Conservation (phyloP, 768 basidiomycete species). For the Clitopilus hobsonii region DNA sequence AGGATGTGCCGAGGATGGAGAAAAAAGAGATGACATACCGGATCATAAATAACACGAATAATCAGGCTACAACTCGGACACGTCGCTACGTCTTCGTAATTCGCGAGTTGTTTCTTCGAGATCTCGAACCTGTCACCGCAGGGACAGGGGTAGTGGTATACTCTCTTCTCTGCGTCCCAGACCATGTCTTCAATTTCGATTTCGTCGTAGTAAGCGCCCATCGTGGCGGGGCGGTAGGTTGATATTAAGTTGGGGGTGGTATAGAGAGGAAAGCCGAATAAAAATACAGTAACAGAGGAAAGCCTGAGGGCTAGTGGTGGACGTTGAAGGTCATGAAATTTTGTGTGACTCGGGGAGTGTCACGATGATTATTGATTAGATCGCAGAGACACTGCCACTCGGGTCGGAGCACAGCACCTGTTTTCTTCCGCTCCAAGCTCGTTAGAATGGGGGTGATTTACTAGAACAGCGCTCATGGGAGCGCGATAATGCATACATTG, state of each 20-base stretch:
- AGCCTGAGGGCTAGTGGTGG: neutral
- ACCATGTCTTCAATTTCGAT: conserved; percentile 96
- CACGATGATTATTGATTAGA: conserved; percentile 3
- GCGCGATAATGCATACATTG: too few species aligned
- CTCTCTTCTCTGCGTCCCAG: conserved; percentile 77
- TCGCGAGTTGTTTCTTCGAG: conserved; percentile 72
- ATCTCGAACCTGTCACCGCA: conserved; percentile 99
- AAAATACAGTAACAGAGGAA: neutral
- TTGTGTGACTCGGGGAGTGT: conserved; percentile 13
- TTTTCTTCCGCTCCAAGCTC: too few species aligned
- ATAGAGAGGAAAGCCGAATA: neutral
- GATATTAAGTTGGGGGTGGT: neutral
- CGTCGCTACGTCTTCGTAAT: conserved; percentile 91
- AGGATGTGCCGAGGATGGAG: conserved; percentile 4
- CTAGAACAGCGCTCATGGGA: too few species aligned
- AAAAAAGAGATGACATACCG: conserved; percentile 51
- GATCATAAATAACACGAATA: conserved; percentile 91
- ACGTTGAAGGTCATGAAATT: conserved; percentile 10
- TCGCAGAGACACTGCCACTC: neutral
- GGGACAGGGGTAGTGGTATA: conserved; percentile 96
- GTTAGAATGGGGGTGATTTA: too few species aligned
- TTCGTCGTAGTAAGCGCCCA: conserved; percentile 94
- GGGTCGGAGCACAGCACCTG: too few species aligned
- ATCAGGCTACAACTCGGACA: conserved; percentile 96
- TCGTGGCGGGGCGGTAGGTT: conserved; percentile 18